Conservation (phyloP, 768 basidiomycete genomes). For the Harrya chromipes region DNA sequence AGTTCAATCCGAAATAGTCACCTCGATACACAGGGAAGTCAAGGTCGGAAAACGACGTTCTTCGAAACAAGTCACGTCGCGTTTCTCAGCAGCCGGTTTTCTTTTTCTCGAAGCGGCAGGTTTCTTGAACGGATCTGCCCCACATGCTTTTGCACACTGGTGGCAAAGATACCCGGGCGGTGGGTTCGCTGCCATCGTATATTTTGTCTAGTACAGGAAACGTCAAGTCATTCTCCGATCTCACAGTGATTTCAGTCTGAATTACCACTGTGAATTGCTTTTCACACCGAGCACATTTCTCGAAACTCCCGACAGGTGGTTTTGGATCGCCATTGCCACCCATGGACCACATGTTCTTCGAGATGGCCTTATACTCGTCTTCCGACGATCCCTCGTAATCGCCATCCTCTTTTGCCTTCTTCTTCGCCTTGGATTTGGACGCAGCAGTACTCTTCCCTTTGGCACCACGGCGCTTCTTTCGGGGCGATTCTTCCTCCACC, state of each 20-base stretch:
- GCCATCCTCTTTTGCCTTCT: constrained; percentile 41
- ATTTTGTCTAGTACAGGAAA: constrained; percentile 60
- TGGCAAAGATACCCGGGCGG: constrained; percentile 83
- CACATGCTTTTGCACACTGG: constrained; percentile 73
- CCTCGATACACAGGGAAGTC: constrained; percentile 79
- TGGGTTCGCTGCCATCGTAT: constrained; percentile 71
- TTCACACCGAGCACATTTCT: constrained; percentile 75
- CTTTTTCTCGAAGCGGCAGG: constrained; percentile 57
- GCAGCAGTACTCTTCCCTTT: constrained; percentile 41
- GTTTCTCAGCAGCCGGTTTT: constrained; percentile 61
- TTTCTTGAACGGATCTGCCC: constrained; percentile 86
- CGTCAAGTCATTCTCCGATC: neutral
- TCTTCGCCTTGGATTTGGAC: constrained; percentile 39
- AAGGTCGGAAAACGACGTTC: constrained; percentile 67
- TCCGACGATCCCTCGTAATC: constrained; percentile 55
- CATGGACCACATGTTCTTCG: constrained; percentile 44
- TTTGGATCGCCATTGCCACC: constrained; percentile 38
- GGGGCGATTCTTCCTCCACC: constrained; percentile 39
- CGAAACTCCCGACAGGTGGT: constrained; percentile 75
- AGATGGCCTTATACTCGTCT: constrained; percentile 65
- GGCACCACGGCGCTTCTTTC: constrained; percentile 55
- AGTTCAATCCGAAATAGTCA: constrained; percentile 22
- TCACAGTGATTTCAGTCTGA: constrained; percentile 10
- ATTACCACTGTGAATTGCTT: constrained; percentile 87
- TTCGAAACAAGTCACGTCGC: constrained; percentile 66